Conservation (phyloP, 495 filamentous ascomycete genomes). For the Ascobolus immersus region DNA sequence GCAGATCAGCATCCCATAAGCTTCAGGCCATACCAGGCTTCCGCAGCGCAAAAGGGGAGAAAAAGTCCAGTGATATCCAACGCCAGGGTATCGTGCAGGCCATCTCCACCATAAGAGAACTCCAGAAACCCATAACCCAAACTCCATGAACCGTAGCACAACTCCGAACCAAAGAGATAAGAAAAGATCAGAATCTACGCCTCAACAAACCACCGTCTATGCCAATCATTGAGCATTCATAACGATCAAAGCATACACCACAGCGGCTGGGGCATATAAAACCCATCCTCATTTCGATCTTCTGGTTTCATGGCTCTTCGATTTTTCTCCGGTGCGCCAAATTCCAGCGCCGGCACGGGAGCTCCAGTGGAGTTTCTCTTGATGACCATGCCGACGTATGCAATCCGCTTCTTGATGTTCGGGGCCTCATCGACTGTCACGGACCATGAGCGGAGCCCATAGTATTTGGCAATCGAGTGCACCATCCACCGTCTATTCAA, state of each 20-base stretch:
- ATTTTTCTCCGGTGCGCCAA: neutral
- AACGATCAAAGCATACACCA: constrained; percentile 12
- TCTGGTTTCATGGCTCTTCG: neutral
- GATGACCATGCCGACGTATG: constrained; percentile 57
- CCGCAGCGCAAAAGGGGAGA: too few relatives aligned
- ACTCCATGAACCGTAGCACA: too few relatives aligned
- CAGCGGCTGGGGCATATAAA: constrained; percentile 10
- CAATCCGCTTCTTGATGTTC: constrained; percentile 49
- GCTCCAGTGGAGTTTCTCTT: constrained; percentile 6
- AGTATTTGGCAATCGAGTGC: constrained; percentile 77
- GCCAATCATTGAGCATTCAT: too few relatives aligned
- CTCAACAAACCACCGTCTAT: too few relatives aligned
- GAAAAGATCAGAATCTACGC: too few relatives aligned
- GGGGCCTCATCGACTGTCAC: constrained; percentile 35
- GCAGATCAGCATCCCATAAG: too few relatives aligned
- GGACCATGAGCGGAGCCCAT: constrained; percentile 66
- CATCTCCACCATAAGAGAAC: too few relatives aligned
- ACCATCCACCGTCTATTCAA: constrained; percentile 61
- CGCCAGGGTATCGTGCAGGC: too few relatives aligned
- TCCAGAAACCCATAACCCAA: too few relatives aligned
- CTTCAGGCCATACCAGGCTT: too few relatives aligned
- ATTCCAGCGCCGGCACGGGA: neutral
- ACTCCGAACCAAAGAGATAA: too few relatives aligned
- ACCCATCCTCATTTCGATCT: neutral
- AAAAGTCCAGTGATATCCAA: too few relatives aligned